Percentiles rank a stretch among this genome's conserved stretches.
phyloP scores from a whole-genome alignment of 305 asterid species.

The Fraxinus nigra region DNA sequence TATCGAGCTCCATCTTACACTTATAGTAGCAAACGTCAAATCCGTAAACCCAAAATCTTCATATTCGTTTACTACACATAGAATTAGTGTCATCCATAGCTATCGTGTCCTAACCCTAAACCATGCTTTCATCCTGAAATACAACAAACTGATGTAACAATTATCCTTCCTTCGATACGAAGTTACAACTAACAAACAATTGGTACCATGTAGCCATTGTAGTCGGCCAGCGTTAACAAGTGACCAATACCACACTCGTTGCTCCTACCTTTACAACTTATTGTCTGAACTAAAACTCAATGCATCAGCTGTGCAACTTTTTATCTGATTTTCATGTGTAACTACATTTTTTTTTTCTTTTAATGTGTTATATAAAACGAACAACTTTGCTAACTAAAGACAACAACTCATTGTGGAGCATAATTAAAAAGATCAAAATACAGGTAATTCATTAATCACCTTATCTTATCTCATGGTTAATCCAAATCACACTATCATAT shows the following conservation, averaged over 20 bases:
- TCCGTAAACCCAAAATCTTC: neutral
- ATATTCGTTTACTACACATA: neutral
- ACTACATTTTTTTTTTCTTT: too few relatives aligned
- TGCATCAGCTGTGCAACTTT: too few relatives aligned
- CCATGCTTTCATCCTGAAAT: neutral
- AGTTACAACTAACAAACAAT: neutral
- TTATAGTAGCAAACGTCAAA: neutral
- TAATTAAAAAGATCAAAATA: neutral
- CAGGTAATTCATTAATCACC: neutral
- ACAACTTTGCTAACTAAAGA: too few relatives aligned
- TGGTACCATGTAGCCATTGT: neutral
- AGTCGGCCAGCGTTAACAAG: neutral
- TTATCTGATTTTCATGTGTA: neutral
- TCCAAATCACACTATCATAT: neutral
- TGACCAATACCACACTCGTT: neutral
- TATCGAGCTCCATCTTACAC: neutral
- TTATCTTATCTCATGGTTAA: neutral
- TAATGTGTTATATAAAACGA: too few relatives aligned
- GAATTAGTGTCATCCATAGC: neutral
- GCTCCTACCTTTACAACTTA: neutral
- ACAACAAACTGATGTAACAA: neutral
- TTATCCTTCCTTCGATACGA: neutral
- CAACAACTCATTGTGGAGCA: neutral
- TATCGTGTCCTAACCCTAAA: neutral
- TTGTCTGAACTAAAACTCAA: neutral